A percentile compares a stretch with the other conserved stretches of the same genome.
phyloP scores from a whole-genome alignment of 306 rosid genomes.

The Sechiopsis laciniata region DNA sequence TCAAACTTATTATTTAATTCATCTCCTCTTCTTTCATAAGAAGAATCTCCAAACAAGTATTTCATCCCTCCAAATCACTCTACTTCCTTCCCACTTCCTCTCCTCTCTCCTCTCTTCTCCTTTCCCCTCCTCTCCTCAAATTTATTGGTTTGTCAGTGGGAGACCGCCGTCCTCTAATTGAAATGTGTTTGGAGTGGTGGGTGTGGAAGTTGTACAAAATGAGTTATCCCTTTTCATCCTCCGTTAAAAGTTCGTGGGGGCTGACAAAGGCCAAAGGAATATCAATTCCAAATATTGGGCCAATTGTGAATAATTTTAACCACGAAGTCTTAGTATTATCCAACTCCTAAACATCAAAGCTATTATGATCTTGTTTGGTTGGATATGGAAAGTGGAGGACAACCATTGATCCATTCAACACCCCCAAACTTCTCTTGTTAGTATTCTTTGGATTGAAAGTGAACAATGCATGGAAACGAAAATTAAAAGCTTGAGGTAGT shows the following conservation, averaged over 20 bases:
- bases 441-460: fast-evolving
- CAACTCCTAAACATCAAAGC: background rate
- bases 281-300: no score
- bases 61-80: no score
- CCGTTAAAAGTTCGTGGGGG: background rate
- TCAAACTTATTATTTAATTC: no score
- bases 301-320: background rate
- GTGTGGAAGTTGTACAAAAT: background rate
- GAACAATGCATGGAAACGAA: no score
- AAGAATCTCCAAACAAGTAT: no score
- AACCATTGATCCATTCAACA: background rate
- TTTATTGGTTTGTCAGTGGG: no score
- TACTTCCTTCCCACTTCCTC: no score
- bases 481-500: background rate
- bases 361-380: background rate
- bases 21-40: no score
- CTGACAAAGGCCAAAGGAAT: background rate
- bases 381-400: background rate
- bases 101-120: no score
- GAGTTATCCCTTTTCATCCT: background rate
- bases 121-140: no score
- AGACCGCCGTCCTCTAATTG: no score
- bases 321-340: background rate
- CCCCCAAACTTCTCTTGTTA: background rate
- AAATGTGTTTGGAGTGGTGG: no score